Base-by-base conservation (phyloP, 306 rosid genomes). In the Quercus glauca region DNA sequence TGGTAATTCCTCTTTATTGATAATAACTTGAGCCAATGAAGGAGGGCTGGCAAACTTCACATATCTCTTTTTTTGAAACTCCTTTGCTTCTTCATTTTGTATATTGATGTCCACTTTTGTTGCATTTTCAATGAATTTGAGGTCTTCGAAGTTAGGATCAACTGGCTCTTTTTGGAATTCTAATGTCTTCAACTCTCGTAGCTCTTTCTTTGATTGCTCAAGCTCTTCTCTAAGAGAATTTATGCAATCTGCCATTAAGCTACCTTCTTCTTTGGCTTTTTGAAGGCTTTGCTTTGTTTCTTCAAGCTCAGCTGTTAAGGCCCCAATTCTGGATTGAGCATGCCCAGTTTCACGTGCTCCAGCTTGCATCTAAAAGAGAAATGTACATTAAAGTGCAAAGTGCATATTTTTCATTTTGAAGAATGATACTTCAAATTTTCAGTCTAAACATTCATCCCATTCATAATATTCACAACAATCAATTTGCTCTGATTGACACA, bases 1-100 rank as follows among this genome's bases (percentile, higher is more conserved):
- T 12, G 58, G 74, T 20, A 33, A 6, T 11, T 87, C 86, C 4
- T 88, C 90, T 35, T 69, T 84, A 35, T 71, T 78, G 6, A 85
- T 71, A 61, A 93, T 90, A 33, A 87, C 89, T 26, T 78, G 80
- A 70, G 90, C 88, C 13, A 85, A 63, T 7, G 88, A 84, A 75
- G 91, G 91, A 78, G 98, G 97, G 60, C 89, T 91, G 9, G 98
- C 94, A 73, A 94, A 94, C 67, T 89, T 91, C 86, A 94, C 98
- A 10, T 79, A 86, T 80, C 98, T 87, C 49, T 85, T 90, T 74
- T 80, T 90, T 6, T 84, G 82, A 3, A 71, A 49, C 61, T 76
- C 91, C 11, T 49, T 76, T 45, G 26, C 85, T 0, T 85, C 86
- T n/a, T 85, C 85, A 13, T 69, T 75, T 49, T 74, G 55, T 68